Evolutionary conservation across 805 yeast species (phyloP), one percentile per base, ranked within the genome.

Genomic region (Blastobotrys robertii): DNA sequence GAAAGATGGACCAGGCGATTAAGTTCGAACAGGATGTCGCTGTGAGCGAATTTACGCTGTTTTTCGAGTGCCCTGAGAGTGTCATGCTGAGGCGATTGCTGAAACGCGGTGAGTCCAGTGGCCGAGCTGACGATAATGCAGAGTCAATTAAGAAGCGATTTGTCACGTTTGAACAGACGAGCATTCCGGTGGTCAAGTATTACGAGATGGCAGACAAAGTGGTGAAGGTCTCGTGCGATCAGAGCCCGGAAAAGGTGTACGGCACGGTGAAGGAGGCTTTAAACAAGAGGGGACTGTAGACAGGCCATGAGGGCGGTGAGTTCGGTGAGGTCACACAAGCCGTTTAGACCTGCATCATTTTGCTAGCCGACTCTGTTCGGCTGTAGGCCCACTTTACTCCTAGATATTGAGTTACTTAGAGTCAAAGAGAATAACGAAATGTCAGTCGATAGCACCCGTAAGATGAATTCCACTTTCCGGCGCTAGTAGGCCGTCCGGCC

Each of bases 1-100:
- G 95, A 61, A 84, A 86, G 59, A 85, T 87, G 94, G 95, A 86
- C 63, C 95, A 87, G 64, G 95, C 95, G 0, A 43, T 80, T 22
- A 81, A 85, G 12, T 86, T 86, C 59, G 95, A 86, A 63, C 73
- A 79, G 68, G 75, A 54, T 64, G 58, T 59, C 6, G 53, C 58
- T 5, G 51, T 34, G 12, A 14, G 30, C 34, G 54, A 52, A 44
- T 30, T 34, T 16, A 34, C 39, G 9, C 38, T 41, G 12, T 41
- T 33, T 22, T 34, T 41, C 16, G 43, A 41, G 22, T 41, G 43
- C 15, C 53, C 80, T 70, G 60, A 80, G 85, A 47, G 68, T 76
- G 83, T 84, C 41, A 85, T 90, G 96, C 70, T 86, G 33, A 13
- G 34, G 39, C 43, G 43, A 4, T 6, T 34, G 28, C 28, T 30